These are phyloP conservation scores for Schizonepeta tenuifolia DNA, from an alignment of 257 asterid species.

Conservation along the genomic window DNA sequence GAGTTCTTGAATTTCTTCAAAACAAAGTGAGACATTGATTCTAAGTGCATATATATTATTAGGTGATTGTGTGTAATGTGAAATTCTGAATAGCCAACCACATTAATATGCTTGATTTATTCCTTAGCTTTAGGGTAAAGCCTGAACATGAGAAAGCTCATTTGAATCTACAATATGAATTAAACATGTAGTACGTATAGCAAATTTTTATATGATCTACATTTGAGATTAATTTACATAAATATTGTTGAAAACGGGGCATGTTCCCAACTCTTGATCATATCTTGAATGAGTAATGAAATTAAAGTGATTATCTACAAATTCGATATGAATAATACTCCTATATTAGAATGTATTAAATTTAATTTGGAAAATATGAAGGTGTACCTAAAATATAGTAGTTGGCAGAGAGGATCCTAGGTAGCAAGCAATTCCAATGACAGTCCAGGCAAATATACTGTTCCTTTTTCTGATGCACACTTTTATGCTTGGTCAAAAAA, in stretches of 20 bases:
- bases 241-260: not conserved
- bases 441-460: conserved; percentile 36
- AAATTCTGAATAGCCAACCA: conserved; percentile 47
- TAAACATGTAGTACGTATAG: not conserved
- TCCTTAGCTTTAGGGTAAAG: conserved; percentile 65
- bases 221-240: too few species aligned
- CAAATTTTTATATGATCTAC: not conserved
- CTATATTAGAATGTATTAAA: not conserved
- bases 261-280: too few species aligned
- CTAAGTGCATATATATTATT: conserved; percentile 34
- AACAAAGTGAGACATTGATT: conserved; percentile 42
- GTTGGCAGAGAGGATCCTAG: conserved; percentile 44
- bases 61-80: conserved; percentile 42
- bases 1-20: conserved; percentile 35
- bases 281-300: too few species aligned
- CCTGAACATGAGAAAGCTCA: conserved; percentile 37
- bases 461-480: conserved; percentile 38
- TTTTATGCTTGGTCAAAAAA: conserved; percentile 61
- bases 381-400: not conserved
- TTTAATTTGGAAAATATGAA: not conserved
- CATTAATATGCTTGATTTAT: conserved; percentile 39
- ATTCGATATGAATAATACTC: too few species aligned
- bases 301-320: too few species aligned
- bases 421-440: conserved; percentile 40
- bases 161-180: conserved; percentile 46